Percentiles rank a stretch among this genome's conserved stretches.
These are phyloP conservation scores for Suillus subluteus DNA, from an alignment of 768 basidiomycete genomes.

Conservation along the genomic window DNA sequence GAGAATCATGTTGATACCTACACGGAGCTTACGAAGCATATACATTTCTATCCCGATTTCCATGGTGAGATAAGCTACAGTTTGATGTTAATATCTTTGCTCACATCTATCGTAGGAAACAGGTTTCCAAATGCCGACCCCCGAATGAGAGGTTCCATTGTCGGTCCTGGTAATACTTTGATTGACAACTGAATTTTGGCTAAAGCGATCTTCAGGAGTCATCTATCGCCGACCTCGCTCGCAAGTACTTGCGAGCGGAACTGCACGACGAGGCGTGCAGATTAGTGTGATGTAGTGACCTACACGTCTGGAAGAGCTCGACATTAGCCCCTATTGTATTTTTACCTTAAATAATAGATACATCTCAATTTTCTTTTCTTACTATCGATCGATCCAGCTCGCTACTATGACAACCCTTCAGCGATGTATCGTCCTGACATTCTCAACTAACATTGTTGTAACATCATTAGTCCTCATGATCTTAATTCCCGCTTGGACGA, in stretches of 20 bases:
- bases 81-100: neutral
- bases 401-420: too few relatives aligned
- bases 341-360: too few relatives aligned
- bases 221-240: constrained; percentile 79
- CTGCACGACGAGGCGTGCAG: too few relatives aligned
- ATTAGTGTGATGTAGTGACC: too few relatives aligned
- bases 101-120: constrained; percentile 63
- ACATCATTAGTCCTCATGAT: too few relatives aligned
- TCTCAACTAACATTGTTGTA: too few relatives aligned
- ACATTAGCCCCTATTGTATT: too few relatives aligned
- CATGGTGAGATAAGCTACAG: constrained; percentile 57
- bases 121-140: constrained; percentile 95
- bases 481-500: too few relatives aligned
- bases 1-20: constrained; percentile 61
- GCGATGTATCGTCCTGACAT: too few relatives aligned
- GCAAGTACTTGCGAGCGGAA: constrained; percentile 60
- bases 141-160: constrained; percentile 91
- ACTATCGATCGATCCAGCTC: too few relatives aligned
- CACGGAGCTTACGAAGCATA: constrained; percentile 86
- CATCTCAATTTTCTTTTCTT: too few relatives aligned
- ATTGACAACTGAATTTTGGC: neutral
- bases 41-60: constrained; percentile 95
- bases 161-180: constrained; percentile 67
- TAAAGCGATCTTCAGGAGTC: constrained; percentile 51
- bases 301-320: too few relatives aligned